Percentiles rank a stretch among this genome's conserved stretches.
phyloP scores from a whole-genome alignment of 768 basidiomycete species.

The Hypholoma sublateritium region DNA sequence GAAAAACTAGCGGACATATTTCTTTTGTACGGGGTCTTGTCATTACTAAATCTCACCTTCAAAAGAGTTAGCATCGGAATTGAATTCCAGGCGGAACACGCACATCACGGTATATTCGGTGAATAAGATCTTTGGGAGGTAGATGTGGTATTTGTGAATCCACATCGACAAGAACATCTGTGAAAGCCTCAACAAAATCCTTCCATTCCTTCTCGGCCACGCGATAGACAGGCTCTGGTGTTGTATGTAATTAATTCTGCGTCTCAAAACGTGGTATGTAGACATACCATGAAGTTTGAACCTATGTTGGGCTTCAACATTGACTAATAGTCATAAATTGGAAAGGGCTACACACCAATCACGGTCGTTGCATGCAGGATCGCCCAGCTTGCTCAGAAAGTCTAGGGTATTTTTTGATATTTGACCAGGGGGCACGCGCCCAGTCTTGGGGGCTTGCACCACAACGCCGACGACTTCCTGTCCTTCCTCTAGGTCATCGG shows the following conservation, averaged over 20 bases:
- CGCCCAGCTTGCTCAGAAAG: conserved; percentile 68
- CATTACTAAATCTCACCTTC: conserved; percentile 88
- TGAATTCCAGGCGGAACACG: conserved; percentile 13
- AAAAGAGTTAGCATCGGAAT: neutral
- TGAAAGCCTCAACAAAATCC: conserved; percentile 74
- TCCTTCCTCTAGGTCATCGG: conserved; percentile 49
- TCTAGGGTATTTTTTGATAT: conserved; percentile 85
- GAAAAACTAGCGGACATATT: conserved; percentile 83
- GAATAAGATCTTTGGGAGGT: conserved; percentile 88
- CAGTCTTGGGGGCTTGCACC: conserved; percentile 79
- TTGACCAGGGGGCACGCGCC: conserved; percentile 83
- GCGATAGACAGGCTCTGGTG: conserved; percentile 73
- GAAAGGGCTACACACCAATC: conserved; percentile 54
- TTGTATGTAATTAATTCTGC: neutral
- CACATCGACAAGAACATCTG: conserved; percentile 61
- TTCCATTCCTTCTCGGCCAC: conserved; percentile 89
- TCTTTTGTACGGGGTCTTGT: conserved; percentile 95
- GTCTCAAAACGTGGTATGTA: conserved; percentile 3
- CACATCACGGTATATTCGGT: conserved; percentile 92
- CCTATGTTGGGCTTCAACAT: conserved; percentile 40
- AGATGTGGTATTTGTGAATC: conserved; percentile 86
- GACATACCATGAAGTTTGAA: conserved; percentile 74
- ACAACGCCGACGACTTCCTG: conserved; percentile 74
- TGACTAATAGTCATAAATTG: neutral
- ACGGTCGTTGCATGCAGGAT: conserved; percentile 81